phyloP scores from a whole-genome alignment of 805 yeast species.

The Kodamaea nitidulidarum region DNA sequence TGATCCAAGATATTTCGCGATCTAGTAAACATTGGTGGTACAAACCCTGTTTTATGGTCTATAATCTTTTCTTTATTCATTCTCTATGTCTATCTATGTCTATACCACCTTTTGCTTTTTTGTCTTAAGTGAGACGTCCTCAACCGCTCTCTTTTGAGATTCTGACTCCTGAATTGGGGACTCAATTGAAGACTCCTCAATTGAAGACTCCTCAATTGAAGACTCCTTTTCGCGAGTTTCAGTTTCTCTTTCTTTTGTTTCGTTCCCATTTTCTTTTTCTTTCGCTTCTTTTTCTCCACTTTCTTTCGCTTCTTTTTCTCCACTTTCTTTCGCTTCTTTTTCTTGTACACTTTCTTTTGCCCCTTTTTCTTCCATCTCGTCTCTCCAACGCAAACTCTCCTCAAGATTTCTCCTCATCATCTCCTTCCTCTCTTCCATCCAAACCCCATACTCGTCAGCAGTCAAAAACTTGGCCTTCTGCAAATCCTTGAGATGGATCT shows the following conservation, averaged over 20 bases:
- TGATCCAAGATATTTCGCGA: too few species aligned
- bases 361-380: neutral
- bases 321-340: neutral
- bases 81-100: neutral
- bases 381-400: constrained; percentile 2
- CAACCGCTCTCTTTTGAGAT: neutral
- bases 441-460: constrained; percentile 13
- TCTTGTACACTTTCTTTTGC: neutral
- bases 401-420: constrained; percentile 10
- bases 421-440: constrained; percentile 9
- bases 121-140: neutral
- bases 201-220: too few species aligned
- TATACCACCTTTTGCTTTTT: neutral
- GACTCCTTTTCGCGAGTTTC: too few species aligned
- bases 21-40: too few species aligned
- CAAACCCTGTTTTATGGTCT: too few species aligned
- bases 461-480: constrained; percentile 27
- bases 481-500: constrained; percentile 27
- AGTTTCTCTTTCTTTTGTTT: too few species aligned
- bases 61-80: neutral
- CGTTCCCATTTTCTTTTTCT: too few species aligned
- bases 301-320: neutral
- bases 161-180: too few species aligned
- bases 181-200: too few species aligned
- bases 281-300: neutral